Evolutionary conservation across 768 basidiomycete species (phyloP), one percentile per base, ranked within the genome.

Genomic region (Cystofilobasidium capitatum): DNA sequence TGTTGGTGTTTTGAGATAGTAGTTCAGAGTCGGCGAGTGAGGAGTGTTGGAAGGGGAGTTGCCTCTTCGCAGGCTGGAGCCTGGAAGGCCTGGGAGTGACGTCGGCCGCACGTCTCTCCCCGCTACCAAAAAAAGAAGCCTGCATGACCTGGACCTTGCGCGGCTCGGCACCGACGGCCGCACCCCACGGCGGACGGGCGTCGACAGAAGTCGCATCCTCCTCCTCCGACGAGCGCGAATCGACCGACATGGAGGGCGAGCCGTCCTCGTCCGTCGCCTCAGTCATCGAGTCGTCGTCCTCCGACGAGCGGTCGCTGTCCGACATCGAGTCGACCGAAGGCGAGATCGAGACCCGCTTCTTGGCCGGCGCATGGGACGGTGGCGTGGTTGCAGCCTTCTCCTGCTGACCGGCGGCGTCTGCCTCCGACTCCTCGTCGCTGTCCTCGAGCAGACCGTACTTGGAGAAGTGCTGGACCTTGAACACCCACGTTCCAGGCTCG

Each of bases 131-230:
- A 62, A 94, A 78, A 39, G 88, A 87, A 0, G 88, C 85, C 73
- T 94, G 91, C 91, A 94, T 94, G 63, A 93, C 88, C 73, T 91
- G 88, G 82, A 92, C 85, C 78, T 86, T 87, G 76, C 89, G 88
- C 17, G 86, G 82, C 75, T 93, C 89, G n/a, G 92, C 80, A 7
- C 88, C 87, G 33, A 86, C 75, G 60, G 83, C 83, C 57, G 85
- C 82, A 17, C 86, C 84, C 87, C 88, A 88, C 44, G 87, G 83
- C 26, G 36, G 42, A 42, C 47, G 35, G 8, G 72, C 73, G 7
- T 73, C 72, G 6, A 69, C n/a, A 17, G 70, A 69, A 36, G 69
- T 65, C 35, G 70, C 66, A 8, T 69, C 70, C 20, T 70, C 71
- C 37, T 22, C 54, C 1, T 58, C 64, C 26, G 45, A 22, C n/a